A percentile compares a stretch with the other conserved stretches of the same genome.
phyloP scores from a whole-genome alignment of 257 asterid genomes.

The Solanum sejunctum region DNA sequence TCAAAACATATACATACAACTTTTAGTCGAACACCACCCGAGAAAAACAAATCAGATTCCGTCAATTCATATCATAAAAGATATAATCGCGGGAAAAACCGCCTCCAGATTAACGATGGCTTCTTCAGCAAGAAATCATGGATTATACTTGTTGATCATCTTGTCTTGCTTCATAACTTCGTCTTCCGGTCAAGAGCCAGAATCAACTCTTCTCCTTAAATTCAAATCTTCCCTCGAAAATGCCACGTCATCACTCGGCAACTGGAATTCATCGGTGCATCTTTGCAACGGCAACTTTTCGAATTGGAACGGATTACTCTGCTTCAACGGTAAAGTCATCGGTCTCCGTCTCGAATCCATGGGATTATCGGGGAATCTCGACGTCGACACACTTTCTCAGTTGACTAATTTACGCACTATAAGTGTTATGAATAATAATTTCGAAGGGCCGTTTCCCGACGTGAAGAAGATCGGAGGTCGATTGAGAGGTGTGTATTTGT shows the following conservation, averaged over 20 bases:
- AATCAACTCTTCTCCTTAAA: conserved; percentile 18
- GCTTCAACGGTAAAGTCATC: conserved; percentile 19
- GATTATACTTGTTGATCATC: neutral
- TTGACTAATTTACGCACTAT: conserved; percentile 19
- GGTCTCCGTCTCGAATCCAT: conserved; percentile 34
- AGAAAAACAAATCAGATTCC: neutral
- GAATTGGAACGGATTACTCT: conserved; percentile 41
- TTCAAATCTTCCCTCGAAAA: conserved; percentile 40
- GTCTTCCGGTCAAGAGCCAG: conserved; percentile 6
- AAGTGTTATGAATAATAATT: conserved; percentile 41
- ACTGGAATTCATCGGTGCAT: conserved; percentile 21
- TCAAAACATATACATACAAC: neutral
- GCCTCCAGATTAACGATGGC: neutral
- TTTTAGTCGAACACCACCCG: neutral
- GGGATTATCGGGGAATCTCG: conserved; percentile 35
- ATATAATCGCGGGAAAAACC: neutral
- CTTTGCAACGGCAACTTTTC: conserved; percentile 30
- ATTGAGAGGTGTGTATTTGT: conserved; percentile 39
- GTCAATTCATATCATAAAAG: neutral
- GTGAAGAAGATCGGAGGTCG: conserved; percentile 18
- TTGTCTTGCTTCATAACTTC: neutral
- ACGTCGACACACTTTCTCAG: conserved; percentile 17
- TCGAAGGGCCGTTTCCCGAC: conserved; percentile 34
- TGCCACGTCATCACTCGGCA: conserved; percentile 15
- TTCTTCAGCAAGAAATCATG: neutral